These are phyloP conservation scores for Colletotrichum simmondsii DNA, from an alignment of 2,329 filamentous ascomycete species.

Conservation along the genomic window DNA sequence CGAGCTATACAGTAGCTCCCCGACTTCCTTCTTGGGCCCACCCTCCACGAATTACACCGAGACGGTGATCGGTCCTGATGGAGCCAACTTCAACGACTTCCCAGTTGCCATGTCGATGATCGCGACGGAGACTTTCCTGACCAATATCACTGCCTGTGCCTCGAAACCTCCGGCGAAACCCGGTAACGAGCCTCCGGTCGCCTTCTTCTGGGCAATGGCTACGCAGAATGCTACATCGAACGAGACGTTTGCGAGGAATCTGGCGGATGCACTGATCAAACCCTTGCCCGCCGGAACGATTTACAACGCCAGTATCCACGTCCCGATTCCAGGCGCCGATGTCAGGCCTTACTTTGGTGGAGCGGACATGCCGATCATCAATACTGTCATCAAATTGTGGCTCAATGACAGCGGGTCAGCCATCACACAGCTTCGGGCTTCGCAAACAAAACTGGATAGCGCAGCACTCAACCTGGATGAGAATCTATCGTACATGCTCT, in stretches of 20 bases:
- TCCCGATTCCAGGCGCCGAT: not conserved
- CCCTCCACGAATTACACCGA: conserved; percentile 10
- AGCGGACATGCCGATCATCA: conserved; percentile 9
- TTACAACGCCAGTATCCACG: conserved; percentile 3
- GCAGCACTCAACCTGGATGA: conserved; percentile 6
- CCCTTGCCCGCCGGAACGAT: not conserved
- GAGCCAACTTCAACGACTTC: conserved; percentile 19
- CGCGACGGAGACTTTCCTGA: conserved; percentile 1
- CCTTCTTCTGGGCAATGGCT: conserved; percentile 21
- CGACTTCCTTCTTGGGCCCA: not conserved
- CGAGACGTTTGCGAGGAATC: conserved; percentile 15
- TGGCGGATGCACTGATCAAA: conserved; percentile 4
- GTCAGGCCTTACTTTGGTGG: conserved; percentile 4
- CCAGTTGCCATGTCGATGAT: conserved; percentile 14
- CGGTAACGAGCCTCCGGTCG: not conserved
- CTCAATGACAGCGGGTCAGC: not conserved
- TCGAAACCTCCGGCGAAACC: not conserved
- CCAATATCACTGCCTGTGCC: not conserved
- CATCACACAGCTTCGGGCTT: not conserved
- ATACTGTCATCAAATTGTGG: conserved; percentile 24
- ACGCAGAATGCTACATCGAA: conserved; percentile 11
- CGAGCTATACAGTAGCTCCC: conserved; percentile 11
- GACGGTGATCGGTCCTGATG: conserved; percentile 17
- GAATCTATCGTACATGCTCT: conserved; percentile 21
- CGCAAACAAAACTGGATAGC: conserved; percentile 10